These are phyloP conservation scores for Luffa acutangula DNA, from an alignment of 306 rosid species.

Conservation along the genomic window DNA sequence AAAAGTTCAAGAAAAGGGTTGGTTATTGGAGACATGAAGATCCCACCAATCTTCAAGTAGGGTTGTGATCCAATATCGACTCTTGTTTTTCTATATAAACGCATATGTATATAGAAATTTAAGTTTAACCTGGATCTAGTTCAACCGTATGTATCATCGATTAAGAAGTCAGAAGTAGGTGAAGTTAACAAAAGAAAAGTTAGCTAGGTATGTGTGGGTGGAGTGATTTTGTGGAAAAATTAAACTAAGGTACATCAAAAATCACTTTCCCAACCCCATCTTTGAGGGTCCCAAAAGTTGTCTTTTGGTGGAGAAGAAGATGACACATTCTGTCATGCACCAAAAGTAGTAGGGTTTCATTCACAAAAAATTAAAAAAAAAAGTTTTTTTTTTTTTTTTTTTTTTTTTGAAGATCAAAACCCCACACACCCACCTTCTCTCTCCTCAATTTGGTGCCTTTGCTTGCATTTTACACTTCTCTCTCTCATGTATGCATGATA, in stretches of 20 bases:
- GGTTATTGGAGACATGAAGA: background rate
- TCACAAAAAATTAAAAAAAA: constrained; percentile 13
- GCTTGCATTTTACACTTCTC: constrained; percentile 73
- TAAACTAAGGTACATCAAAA: background rate
- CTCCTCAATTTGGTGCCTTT: constrained; percentile 53
- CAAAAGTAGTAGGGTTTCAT: constrained; percentile 43
- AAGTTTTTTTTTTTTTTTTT: no score
- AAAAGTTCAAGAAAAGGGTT: background rate
- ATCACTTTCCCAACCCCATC: constrained; percentile 50
- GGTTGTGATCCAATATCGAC: background rate
- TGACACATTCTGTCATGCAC: constrained; percentile 52
- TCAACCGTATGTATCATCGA: no score
- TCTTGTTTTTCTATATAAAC: background rate
- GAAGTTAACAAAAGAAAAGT: no score
- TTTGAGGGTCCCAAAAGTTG: constrained; percentile 39
- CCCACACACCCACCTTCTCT: constrained; percentile 24
- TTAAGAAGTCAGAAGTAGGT: no score
- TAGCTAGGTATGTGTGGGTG: background rate
- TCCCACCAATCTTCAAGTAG: background rate
- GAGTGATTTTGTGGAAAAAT: background rate
- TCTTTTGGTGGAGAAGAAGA: constrained; percentile 26
- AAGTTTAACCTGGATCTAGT: no score
- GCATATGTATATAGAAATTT: no score
- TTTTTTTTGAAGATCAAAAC: background rate
- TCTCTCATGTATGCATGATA: constrained; percentile 31